Conservation (phyloP, 495 filamentous ascomycete species). For the Lasiosphaeria ovina region DNA sequence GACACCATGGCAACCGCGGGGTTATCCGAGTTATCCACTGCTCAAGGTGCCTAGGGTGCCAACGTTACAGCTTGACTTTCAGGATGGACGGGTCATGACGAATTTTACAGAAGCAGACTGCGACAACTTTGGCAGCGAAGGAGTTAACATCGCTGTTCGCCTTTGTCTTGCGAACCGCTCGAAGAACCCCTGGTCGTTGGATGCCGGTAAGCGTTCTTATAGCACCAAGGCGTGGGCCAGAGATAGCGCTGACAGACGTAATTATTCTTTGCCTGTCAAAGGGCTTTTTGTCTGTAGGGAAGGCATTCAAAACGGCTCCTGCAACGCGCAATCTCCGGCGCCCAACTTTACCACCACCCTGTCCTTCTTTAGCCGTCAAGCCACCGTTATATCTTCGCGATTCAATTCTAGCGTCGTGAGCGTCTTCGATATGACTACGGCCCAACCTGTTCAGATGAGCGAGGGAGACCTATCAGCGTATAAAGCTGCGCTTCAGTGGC, state of each 20-base stretch:
- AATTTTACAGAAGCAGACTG: neutral
- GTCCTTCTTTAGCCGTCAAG: conserved; percentile 6
- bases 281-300: conserved; percentile 15
- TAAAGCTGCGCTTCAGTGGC: conserved; percentile 8
- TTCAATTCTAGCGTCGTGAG: conserved; percentile 17
- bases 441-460: neutral
- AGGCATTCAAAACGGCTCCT: conserved; percentile 9
- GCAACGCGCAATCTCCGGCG: conserved; percentile 1
- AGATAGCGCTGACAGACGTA: neutral
- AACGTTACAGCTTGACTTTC: neutral
- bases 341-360: conserved; percentile 20
- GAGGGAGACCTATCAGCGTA: conserved; percentile 6
- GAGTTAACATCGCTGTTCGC: neutral
- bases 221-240: neutral
- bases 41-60: conserved; percentile 4
- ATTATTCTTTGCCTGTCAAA: neutral
- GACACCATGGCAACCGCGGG: conserved; percentile 8
- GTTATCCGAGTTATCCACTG: conserved; percentile 10
- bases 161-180: neutral
- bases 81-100: neutral
- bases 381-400: conserved; percentile 10
- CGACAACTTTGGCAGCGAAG: neutral
- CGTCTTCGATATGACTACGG: neutral
- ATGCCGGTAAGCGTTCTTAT: neutral
- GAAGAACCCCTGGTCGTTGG: neutral